phyloP scores from a whole-genome alignment of 129 eudicot species.

The Artemisia annua region DNA sequence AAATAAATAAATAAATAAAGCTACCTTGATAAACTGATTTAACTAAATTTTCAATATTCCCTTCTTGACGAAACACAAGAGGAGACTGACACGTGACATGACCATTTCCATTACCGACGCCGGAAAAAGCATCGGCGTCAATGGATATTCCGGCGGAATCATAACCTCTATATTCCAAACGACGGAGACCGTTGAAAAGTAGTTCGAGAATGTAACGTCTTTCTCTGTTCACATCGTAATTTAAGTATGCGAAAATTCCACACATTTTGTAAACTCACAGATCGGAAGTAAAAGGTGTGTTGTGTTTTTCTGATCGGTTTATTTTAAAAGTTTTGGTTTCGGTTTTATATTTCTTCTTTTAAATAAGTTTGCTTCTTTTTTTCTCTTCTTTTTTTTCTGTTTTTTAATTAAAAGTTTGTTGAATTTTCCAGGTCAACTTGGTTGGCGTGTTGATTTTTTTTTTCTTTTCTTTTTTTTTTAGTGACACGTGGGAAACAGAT shows the following conservation, averaged over 20 bases:
- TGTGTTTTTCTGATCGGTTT: too few relatives aligned
- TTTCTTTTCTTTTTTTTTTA: too few relatives aligned
- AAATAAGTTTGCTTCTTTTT: too few relatives aligned
- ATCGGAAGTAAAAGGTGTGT: neutral
- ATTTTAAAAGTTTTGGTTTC: too few relatives aligned
- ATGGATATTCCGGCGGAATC: conserved; percentile 95
- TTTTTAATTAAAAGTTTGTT: neutral
- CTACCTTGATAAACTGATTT: conserved; percentile 74
- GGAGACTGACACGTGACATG: conserved; percentile 27
- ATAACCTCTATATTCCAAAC: conserved; percentile 91
- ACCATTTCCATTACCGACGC: neutral
- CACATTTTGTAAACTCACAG: conserved; percentile 47
- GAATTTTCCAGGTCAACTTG: neutral
- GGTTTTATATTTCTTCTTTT: too few relatives aligned
- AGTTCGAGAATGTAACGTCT: conserved; percentile 74
- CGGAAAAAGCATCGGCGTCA: conserved; percentile 37
- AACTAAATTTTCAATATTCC: conserved; percentile 86
- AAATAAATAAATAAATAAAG: neutral
- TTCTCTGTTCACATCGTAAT: conserved; percentile 70
- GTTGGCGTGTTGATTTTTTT: neutral
- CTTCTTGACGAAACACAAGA: conserved; percentile 87
- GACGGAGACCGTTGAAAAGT: conserved; percentile 81
- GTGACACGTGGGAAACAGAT: too few relatives aligned
- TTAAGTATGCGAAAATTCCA: conserved; percentile 88
- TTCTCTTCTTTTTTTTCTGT: too few relatives aligned